phyloP scores from a whole-genome alignment of 1,284 basidiomycete genomes.

The Cryptococcus hybrid region DNA sequence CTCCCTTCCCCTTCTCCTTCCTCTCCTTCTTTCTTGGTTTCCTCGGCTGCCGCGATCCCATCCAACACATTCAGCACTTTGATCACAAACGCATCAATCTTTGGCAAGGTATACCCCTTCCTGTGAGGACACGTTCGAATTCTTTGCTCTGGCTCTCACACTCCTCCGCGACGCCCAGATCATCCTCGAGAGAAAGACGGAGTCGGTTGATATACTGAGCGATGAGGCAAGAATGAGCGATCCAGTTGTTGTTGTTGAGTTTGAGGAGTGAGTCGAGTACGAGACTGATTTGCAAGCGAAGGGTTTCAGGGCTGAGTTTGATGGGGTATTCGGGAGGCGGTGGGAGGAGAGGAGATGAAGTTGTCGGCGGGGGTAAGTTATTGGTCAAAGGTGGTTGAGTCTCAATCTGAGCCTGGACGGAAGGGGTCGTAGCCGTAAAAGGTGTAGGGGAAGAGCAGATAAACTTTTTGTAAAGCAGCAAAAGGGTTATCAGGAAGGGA shows the following conservation, averaged over 20 bases:
- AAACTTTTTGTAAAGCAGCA: too few relatives aligned
- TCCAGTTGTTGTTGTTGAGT: slow-evolving; percentile 42
- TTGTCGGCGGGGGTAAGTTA: too few relatives aligned
- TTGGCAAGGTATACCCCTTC: slow-evolving; percentile 24
- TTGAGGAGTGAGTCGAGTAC: slow-evolving; percentile 34
- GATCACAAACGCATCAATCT: slow-evolving; percentile 39
- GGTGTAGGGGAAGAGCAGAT: too few relatives aligned
- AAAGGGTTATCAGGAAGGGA: too few relatives aligned
- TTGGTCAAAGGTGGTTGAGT: too few relatives aligned
- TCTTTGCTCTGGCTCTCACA: slow-evolving; percentile 33
- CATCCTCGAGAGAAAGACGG: slow-evolving; percentile 35
- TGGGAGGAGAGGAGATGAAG: slow-evolving; percentile 9
- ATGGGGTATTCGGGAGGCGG: slow-evolving; percentile 33
- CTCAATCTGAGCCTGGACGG: too few relatives aligned
- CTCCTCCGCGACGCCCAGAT: slow-evolving; percentile 42
- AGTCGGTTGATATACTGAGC: slow-evolving; percentile 40
- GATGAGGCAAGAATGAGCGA: slow-evolving; percentile 46
- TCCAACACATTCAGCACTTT: slow-evolving; percentile 47
- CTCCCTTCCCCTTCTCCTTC: slow-evolving; percentile 10
- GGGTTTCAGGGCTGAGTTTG: slow-evolving; percentile 31
- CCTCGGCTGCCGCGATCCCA: slow-evolving; percentile 44
- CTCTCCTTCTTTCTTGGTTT: slow-evolving; percentile 17
- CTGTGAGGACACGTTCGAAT: slow-evolving; percentile 25
- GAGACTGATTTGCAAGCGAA: slow-evolving; percentile 30
- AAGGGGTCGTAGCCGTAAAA: too few relatives aligned